phyloP scores from a whole-genome alignment of 2,329 filamentous ascomycete species.

The Alternaria incomplexa region DNA sequence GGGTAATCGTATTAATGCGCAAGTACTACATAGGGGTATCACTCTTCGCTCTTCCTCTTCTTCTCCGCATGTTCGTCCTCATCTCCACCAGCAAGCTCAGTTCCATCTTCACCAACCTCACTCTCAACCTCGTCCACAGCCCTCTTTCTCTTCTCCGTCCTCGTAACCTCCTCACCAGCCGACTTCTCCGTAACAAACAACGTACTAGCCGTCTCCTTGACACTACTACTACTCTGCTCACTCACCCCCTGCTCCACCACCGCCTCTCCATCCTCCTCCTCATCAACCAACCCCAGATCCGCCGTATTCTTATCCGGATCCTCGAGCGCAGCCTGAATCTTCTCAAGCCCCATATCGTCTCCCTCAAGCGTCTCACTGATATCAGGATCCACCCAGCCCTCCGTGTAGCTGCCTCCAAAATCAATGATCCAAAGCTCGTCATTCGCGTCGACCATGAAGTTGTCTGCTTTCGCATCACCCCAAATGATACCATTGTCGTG shows the following conservation, averaged over 20 bases:
- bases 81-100: rapidly evolving
- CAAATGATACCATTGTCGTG: slow-evolving; percentile 27
- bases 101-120: neutral
- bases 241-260: neutral
- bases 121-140: neutral
- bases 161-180: slow-evolving; percentile 4
- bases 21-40: neutral
- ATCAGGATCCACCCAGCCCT: slow-evolving; percentile 51
- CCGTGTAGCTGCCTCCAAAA: slow-evolving; percentile 50
- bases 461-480: slow-evolving; percentile 41
- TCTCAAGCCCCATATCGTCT: slow-evolving; percentile 41
- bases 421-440: slow-evolving; percentile 50
- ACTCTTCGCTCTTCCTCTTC: neutral
- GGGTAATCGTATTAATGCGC: neutral
- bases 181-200: slow-evolving; percentile 8
- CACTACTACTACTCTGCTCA: neutral
- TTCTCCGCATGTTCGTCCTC: neutral
- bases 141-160: slow-evolving; percentile 7
- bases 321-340: slow-evolving; percentile 17
- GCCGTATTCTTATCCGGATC: slow-evolving; percentile 14
- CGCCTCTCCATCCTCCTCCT: neutral
- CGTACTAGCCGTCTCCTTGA: slow-evolving; percentile 6
- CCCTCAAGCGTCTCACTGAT: slow-evolving; percentile 47
- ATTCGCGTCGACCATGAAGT: slow-evolving; percentile 49
- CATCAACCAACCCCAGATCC: slow-evolving; percentile 3